Conservation (phyloP, 371 early-diverging fungal species). For the Capniomyces stellatus region DNA sequence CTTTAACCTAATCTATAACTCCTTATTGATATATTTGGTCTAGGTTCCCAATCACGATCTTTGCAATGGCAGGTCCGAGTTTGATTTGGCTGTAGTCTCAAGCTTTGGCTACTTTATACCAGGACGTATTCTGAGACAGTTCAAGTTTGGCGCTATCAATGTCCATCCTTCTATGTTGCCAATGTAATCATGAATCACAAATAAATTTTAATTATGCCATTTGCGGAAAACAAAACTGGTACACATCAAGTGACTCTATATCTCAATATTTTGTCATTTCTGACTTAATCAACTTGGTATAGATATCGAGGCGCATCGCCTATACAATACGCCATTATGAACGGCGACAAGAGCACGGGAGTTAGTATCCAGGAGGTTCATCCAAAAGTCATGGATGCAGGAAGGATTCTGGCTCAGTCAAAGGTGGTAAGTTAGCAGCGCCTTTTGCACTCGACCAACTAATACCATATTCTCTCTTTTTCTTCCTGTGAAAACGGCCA, state of each 20-base stretch:
- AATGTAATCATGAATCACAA: constrained; percentile 22
- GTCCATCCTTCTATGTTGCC: constrained; percentile 81
- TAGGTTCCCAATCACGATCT: too few relatives aligned
- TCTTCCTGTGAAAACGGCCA: neutral
- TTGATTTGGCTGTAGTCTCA: constrained; percentile 78
- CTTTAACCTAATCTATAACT: too few relatives aligned
- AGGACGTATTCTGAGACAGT: constrained; percentile 34
- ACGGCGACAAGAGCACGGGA: constrained; percentile 57
- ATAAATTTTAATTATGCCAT: neutral
- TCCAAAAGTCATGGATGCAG: constrained; percentile 61
- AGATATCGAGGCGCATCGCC: constrained; percentile 82
- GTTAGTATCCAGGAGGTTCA: constrained; percentile 76
- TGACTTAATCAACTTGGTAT: too few relatives aligned
- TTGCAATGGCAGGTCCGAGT: constrained; percentile 9
- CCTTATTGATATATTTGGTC: too few relatives aligned
- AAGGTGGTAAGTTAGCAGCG: constrained; percentile 24
- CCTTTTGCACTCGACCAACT: neutral
- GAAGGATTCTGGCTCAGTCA: constrained; percentile 56
- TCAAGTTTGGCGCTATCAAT: constrained; percentile 58
- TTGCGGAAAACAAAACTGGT: too few relatives aligned
- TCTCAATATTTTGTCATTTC: too few relatives aligned
- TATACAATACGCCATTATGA: constrained; percentile 66
- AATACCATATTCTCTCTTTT: neutral
- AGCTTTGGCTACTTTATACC: constrained; percentile 89
- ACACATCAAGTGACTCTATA: too few relatives aligned